phyloP scores from a whole-genome alignment of 2,329 filamentous ascomycete species.

The Arthrobotrys entomopaga region DNA sequence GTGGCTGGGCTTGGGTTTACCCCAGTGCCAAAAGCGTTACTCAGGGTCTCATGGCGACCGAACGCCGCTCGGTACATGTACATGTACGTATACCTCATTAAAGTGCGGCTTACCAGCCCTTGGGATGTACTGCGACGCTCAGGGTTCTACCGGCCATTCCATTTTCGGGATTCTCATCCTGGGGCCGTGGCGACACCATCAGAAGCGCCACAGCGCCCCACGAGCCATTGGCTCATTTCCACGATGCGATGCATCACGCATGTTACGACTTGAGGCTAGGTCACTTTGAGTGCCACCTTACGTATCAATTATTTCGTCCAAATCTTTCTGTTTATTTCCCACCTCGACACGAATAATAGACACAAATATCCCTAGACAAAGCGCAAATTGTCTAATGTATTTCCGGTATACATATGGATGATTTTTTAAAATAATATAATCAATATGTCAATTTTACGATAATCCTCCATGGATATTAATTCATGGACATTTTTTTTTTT shows the following conservation, averaged over 20 bases:
- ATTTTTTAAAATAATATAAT: background rate
- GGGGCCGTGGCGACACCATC: slow-evolving; percentile 17
- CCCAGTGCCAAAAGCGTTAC: slow-evolving; percentile 10
- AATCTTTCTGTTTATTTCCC: slow-evolving; percentile 15
- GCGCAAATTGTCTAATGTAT: slow-evolving; percentile 44
- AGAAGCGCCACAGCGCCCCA: slow-evolving; percentile 48
- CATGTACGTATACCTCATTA: no score
- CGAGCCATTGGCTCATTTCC: slow-evolving; percentile 48
- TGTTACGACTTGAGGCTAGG: slow-evolving; percentile 27
- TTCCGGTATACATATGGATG: slow-evolving; percentile 27
- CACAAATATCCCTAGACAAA: slow-evolving; percentile 12
- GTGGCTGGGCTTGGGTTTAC: slow-evolving; percentile 31
- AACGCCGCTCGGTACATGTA: slow-evolving; percentile 30
- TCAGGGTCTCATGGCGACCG: slow-evolving; percentile 21
- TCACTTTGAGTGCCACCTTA: slow-evolving; percentile 25
- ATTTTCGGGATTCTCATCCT: background rate
- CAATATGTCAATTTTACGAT: slow-evolving; percentile 27
- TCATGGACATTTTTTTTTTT: slow-evolving; percentile 20
- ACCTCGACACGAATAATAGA: background rate
- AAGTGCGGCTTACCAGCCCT: slow-evolving; percentile 15
- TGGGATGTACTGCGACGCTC: slow-evolving; percentile 4
- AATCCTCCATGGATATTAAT: slow-evolving; percentile 34
- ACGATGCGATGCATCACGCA: slow-evolving; percentile 48
- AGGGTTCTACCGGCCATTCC: slow-evolving; percentile 17
- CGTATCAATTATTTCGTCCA: slow-evolving; percentile 11